Percentiles rank a stretch among this genome's conserved stretches.
These are phyloP conservation scores for Tetrahymena thermophila DNA, from an alignment of 73 alveolate genomes.

Conservation along the genomic window DNA sequence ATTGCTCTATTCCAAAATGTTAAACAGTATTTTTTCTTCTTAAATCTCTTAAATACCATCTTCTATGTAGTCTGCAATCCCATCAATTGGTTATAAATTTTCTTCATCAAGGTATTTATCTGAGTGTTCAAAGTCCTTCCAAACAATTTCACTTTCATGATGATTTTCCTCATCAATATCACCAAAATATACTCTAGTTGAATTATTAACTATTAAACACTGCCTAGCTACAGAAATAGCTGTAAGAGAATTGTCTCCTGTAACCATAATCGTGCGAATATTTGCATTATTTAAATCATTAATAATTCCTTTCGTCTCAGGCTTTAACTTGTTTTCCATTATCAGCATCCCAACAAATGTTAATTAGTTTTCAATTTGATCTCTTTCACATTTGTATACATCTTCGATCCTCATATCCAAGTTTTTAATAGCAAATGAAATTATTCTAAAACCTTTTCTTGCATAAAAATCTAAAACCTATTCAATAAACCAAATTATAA, in stretches of 20 bases:
- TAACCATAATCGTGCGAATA: conserved; percentile 73
- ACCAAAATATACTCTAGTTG: conserved; percentile 8
- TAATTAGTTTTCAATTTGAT: conserved; percentile 61
- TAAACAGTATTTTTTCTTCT: background rate
- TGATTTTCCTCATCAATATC: background rate
- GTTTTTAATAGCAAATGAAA: conserved; percentile 65
- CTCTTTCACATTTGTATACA: conserved; percentile 41
- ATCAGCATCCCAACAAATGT: conserved; percentile 73
- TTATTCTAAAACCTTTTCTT: conserved; percentile 71
- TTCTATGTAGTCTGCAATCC: conserved; percentile 12
- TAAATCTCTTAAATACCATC: conserved; percentile 5
- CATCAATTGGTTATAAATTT: background rate
- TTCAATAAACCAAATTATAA: conserved; percentile 28
- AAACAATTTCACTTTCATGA: background rate
- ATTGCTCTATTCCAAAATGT: background rate
- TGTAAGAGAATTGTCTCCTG: conserved; percentile 81
- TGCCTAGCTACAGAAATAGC: conserved; percentile 75
- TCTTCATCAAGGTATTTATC: background rate
- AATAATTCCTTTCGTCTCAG: conserved; percentile 64
- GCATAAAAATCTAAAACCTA: conserved; percentile 66
- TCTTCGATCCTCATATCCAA: conserved; percentile 41
- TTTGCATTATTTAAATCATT: conserved; percentile 55
- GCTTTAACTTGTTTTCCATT: conserved; percentile 70
- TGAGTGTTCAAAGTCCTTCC: background rate
- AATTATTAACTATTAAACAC: conserved; percentile 12